phyloP scores from a whole-genome alignment of 225 moss, liverwort and hornwort species.

The Pleurozium schreberi region DNA sequence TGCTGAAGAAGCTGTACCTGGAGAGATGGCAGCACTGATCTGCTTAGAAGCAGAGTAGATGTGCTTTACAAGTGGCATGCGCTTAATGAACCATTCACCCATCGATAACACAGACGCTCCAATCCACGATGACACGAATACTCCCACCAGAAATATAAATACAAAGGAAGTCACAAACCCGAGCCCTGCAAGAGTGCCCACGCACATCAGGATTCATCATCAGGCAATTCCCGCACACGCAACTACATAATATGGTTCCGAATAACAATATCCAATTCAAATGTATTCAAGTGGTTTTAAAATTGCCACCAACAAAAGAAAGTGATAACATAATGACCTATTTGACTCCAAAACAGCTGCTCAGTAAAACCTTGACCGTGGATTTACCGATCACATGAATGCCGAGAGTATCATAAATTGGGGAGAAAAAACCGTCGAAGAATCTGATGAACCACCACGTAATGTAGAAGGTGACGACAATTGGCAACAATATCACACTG shows the following conservation, averaged over 20 bases:
- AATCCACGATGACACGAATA: constrained; percentile 99
- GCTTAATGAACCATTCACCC: constrained; percentile 99
- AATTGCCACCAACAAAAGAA: background rate
- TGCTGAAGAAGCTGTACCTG: constrained; percentile 36
- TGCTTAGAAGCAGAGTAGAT: constrained; percentile 99
- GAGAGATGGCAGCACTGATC: constrained; percentile 98
- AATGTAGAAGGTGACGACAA: constrained; percentile 95
- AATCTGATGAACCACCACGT: constrained; percentile 95
- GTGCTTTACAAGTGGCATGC: constrained; percentile 98
- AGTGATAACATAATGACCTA: background rate
- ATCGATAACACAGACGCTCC: constrained; percentile 88
- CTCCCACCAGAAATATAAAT: constrained; percentile 95
- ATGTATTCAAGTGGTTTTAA: background rate
- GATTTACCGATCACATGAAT: constrained; percentile 86
- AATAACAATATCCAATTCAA: background rate
- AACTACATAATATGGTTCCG: background rate
- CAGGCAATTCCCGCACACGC: background rate
- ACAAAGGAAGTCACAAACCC: constrained; percentile 92
- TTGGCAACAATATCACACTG: constrained; percentile 97
- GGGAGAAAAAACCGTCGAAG: constrained; percentile 91
- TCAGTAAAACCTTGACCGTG: background rate
- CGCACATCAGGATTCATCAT: background rate
- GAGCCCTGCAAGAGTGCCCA: constrained; percentile 48
- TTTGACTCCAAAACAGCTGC: background rate
- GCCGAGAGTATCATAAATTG: constrained; percentile 79